phyloP scores from a whole-genome alignment of 164 flowering plant species.

The Saururus chinensis region DNA sequence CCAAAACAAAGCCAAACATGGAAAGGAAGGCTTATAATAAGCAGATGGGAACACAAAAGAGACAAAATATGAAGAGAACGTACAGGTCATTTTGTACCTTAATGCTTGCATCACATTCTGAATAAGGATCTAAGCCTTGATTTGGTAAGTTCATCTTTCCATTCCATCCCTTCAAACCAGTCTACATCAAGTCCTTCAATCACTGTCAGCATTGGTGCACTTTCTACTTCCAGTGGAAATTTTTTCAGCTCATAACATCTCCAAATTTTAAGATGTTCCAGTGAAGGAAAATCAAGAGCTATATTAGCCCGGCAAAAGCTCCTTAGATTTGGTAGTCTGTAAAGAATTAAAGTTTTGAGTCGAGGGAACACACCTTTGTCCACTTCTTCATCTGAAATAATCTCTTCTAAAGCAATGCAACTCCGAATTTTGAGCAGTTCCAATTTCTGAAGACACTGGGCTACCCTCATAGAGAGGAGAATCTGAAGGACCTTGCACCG shows the following conservation, averaged over 20 bases:
- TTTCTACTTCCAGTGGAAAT: background rate
- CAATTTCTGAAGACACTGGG: background rate
- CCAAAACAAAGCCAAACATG: no score
- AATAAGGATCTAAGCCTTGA: background rate
- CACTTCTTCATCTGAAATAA: background rate
- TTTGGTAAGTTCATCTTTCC: slow-evolving; percentile 2
- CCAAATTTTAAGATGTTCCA: background rate
- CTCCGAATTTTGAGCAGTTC: background rate
- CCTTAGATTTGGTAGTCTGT: background rate
- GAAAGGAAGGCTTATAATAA: no score
- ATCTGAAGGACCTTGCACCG: no score
- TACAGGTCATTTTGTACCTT: no score
- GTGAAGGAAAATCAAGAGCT: slow-evolving; percentile 3
- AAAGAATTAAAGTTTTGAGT: background rate
- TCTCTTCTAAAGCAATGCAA: slow-evolving; percentile 1
- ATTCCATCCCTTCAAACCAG: slow-evolving; percentile 3
- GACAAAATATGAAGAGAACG: no score
- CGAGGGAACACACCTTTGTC: slow-evolving; percentile 1
- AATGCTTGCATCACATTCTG: background rate
- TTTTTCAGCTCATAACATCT: slow-evolving; percentile 1
- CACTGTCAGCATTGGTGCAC: slow-evolving; percentile 1
- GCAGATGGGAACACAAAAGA: no score
- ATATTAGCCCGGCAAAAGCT: background rate
- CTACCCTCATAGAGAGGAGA: background rate
- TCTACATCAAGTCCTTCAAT: background rate